Evolutionary conservation across 1,284 basidiomycete genomes (phyloP).

Genomic region (Trichosporon coremiiforme): DNA sequence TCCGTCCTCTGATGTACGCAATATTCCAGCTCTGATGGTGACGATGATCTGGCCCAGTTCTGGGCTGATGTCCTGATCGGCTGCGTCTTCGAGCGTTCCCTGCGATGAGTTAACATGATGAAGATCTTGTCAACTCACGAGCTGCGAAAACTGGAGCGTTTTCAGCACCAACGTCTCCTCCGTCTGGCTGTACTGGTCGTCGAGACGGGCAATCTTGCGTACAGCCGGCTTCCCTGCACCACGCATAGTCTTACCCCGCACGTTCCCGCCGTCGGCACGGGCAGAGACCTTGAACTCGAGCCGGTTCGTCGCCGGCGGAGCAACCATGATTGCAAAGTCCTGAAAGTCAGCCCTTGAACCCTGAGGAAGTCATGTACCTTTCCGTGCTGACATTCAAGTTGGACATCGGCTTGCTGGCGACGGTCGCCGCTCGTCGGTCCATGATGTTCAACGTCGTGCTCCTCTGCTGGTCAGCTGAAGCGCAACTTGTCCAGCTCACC

Average conservation of each 20-base stretch:
- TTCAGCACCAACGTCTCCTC: not conserved
- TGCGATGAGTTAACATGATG: not conserved
- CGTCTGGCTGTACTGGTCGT: not conserved
- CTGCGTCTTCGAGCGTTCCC: not conserved
- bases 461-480: not conserved
- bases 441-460: not conserved
- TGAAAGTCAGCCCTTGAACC: not conserved
- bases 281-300: not conserved
- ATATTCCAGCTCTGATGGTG: not conserved
- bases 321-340: conserved; percentile 3
- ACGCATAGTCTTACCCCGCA: not conserved
- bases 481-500: not conserved
- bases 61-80: not conserved
- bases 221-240: not conserved
- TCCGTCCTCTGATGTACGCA: not conserved
- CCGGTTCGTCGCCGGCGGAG: not conserved
- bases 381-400: not conserved
- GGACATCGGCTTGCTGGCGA: not conserved
- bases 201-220: not conserved
- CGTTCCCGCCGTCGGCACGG: not conserved
- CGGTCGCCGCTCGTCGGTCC: not conserved
- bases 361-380: not conserved
- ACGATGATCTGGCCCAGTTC: not conserved
- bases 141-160: not conserved
- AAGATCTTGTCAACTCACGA: not conserved